A percentile compares a stretch with the other conserved stretches of the same genome.
These are phyloP conservation scores for Eucalyptus viminalis DNA, from an alignment of 345 rosid genomes.

Conservation along the genomic window DNA sequence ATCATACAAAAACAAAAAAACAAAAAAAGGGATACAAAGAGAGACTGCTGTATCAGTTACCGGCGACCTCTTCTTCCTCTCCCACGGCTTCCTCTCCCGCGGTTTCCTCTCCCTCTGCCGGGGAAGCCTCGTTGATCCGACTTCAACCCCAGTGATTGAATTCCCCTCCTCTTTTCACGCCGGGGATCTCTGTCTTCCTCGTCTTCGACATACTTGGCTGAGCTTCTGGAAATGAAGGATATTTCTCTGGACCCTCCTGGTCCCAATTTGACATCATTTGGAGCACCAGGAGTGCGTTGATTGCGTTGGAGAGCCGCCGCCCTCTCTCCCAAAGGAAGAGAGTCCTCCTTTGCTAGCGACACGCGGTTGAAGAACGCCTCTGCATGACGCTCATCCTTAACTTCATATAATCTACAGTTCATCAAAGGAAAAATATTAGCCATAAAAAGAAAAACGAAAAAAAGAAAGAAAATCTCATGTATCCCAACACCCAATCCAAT, in stretches of 20 bases:
- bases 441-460: background rate
- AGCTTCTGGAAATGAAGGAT: constrained; percentile 56
- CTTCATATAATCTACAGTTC: constrained; percentile 52
- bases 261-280: constrained; percentile 55
- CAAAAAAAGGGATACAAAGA: background rate
- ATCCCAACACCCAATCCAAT: background rate
- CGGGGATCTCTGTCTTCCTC: constrained; percentile 22
- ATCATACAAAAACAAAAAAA: background rate
- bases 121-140: constrained; percentile 23
- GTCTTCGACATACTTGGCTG: constrained; percentile 51
- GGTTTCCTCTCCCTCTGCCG: constrained; percentile 24
- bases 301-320: constrained; percentile 42
- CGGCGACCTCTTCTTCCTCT: constrained; percentile 18
- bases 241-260: constrained; percentile 89
- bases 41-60: background rate
- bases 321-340: constrained; percentile 77
- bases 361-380: constrained; percentile 53
- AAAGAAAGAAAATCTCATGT: background rate
- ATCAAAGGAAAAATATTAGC: background rate
- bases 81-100: constrained; percentile 22
- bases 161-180: constrained; percentile 54
- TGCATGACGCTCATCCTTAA: constrained; percentile 81
- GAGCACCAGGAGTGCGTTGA: constrained; percentile 11
- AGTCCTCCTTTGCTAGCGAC: constrained; percentile 66
- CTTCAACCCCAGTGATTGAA: constrained; percentile 69